Percentiles rank a stretch among this genome's conserved stretches.
phyloP scores from a whole-genome alignment of 805 yeast genomes.

The Candida schatavii region DNA sequence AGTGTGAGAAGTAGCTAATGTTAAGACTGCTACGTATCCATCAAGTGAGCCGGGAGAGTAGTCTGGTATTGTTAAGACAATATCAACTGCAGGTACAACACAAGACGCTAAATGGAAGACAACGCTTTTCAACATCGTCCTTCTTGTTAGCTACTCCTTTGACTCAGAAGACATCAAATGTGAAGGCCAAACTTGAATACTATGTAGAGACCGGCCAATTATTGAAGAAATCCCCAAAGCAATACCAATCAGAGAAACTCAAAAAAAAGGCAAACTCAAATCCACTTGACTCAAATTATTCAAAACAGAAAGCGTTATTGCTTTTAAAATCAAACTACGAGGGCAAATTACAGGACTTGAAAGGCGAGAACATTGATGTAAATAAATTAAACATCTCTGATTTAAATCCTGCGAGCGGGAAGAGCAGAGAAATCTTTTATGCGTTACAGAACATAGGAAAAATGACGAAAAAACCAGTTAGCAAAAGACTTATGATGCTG shows the following conservation, averaged over 20 bases:
- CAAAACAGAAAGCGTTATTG: constrained; percentile 21
- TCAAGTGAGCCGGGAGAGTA: too few relatives aligned
- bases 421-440: constrained; percentile 25
- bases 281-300: constrained; percentile 4
- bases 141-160: too few relatives aligned
- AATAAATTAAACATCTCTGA: constrained; percentile 21
- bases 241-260: constrained; percentile 11
- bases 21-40: too few relatives aligned
- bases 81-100: too few relatives aligned
- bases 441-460: constrained; percentile 25
- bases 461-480: constrained; percentile 25
- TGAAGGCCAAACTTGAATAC: constrained; percentile 22
- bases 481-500: constrained; percentile 47
- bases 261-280: not conserved
- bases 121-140: too few relatives aligned
- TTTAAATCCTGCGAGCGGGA: constrained; percentile 18
- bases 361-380: constrained; percentile 24
- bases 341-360: constrained; percentile 18
- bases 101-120: too few relatives aligned
- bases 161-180: constrained; percentile 10
- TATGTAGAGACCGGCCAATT: constrained; percentile 29
- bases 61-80: too few relatives aligned
- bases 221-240: constrained; percentile 14
- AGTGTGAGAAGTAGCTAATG: too few relatives aligned
- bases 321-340: constrained; percentile 31